Evolutionary conservation across 305 asterid species (phyloP).

Genomic region (Fraxinus nigra): DNA sequence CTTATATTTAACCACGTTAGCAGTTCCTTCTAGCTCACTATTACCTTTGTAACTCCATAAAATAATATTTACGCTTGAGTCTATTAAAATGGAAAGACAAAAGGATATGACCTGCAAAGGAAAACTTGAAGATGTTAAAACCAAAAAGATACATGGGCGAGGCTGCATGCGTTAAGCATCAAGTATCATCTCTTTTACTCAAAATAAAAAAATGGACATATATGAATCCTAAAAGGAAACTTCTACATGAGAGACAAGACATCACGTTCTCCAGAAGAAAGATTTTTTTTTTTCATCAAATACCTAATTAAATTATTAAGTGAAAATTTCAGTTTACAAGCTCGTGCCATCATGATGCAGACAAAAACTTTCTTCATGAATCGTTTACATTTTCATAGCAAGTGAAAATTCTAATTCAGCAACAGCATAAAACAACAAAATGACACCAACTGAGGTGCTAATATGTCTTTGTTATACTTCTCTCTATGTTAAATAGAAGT

Average conservation of each 20-base stretch:
- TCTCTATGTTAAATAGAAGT: not conserved
- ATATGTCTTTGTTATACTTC: not conserved
- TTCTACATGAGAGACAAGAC: conserved; percentile 5
- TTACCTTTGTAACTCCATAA: conserved; percentile 5
- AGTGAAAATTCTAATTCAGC: not conserved
- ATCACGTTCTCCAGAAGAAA: not conserved
- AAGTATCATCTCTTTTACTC: not conserved
- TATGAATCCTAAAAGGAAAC: not conserved
- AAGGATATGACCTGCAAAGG: conserved; percentile 94
- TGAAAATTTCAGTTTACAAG: not conserved
- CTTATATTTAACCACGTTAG: not conserved
- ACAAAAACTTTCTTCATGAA: not conserved
- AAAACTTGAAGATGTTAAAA: not conserved
- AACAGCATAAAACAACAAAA: not conserved
- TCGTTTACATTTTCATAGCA: not conserved
- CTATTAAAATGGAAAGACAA: conserved; percentile 23
- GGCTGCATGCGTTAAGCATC: not conserved
- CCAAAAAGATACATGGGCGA: not conserved
- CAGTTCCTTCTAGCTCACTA: not conserved
- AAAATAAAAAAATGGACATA: not conserved
- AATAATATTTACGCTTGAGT: not conserved
- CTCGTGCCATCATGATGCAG: not conserved
- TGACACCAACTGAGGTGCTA: not conserved
- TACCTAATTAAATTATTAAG: not conserved
- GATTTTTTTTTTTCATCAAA: not conserved